Percentiles rank a stretch among this genome's conserved stretches.
Conservation (phyloP, 805 yeast genomes). For the Myxozyma sirexii region DNA sequence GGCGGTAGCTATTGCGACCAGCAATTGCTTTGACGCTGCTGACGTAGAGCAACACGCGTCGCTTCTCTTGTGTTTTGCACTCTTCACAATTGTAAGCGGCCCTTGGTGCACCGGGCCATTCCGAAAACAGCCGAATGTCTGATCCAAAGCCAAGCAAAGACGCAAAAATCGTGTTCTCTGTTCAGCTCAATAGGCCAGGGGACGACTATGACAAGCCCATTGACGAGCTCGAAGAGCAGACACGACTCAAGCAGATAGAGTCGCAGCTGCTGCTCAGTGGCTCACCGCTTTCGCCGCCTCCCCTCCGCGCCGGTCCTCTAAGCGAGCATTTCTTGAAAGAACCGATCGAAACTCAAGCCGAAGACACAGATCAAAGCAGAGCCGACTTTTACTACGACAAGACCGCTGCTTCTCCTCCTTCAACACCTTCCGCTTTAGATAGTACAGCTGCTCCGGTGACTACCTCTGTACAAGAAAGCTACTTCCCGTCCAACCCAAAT, state of each 20-base stretch:
- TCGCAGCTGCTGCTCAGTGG: constrained; percentile 28
- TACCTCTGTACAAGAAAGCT: not conserved
- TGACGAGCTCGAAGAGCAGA: constrained; percentile 12
- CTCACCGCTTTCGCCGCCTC: constrained; percentile 32
- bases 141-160: constrained; percentile 1
- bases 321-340: not conserved
- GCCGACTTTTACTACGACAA: not conserved
- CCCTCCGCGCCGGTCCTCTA: constrained; percentile 22
- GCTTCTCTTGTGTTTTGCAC: too few species aligned
- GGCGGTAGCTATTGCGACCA: too few species aligned
- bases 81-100: too few species aligned
- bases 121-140: not conserved
- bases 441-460: not conserved
- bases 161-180: constrained; percentile 13
- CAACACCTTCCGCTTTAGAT: constrained; percentile 24
- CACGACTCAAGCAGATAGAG: constrained; percentile 20
- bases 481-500: not conserved
- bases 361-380: not conserved
- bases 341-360: not conserved
- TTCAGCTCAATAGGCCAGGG: constrained; percentile 26
- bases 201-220: constrained; percentile 9
- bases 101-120: too few species aligned
- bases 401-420: constrained; percentile 28
- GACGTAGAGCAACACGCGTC: too few species aligned
- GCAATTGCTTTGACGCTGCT: too few species aligned